Percentiles rank a stretch among this genome's conserved stretches.
phyloP scores from a whole-genome alignment of 106 monocot genomes.

The Dendrobium officinale region DNA sequence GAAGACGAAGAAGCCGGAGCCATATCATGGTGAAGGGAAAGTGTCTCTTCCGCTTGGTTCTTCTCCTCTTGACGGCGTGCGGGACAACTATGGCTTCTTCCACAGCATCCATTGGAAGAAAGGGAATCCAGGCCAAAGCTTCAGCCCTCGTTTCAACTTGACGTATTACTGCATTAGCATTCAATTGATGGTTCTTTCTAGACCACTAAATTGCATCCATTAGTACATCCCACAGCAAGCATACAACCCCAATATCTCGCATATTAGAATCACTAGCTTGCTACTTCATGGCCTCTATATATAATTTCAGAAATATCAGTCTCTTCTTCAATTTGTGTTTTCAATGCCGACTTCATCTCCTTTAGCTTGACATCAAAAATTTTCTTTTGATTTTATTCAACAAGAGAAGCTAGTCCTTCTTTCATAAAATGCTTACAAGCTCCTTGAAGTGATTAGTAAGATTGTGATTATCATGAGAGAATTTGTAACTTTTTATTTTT shows the following conservation, averaged over 20 bases:
- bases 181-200: slow-evolving; percentile 97
- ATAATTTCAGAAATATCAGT: slow-evolving; percentile 74
- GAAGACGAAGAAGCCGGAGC: slow-evolving; percentile 13
- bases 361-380: slow-evolving; percentile 88
- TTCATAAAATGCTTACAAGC: slow-evolving; percentile 28
- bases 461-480: too few species aligned
- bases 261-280: slow-evolving; percentile 65
- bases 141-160: slow-evolving; percentile 24
- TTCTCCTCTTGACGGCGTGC: not conserved
- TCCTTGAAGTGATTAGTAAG: too few species aligned
- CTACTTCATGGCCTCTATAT: slow-evolving; percentile 53
- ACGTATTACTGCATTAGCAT: slow-evolving; percentile 81
- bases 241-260: slow-evolving; percentile 82
- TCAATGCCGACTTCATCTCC: slow-evolving; percentile 80
- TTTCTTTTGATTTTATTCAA: slow-evolving; percentile 93
- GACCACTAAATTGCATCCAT: slow-evolving; percentile 99
- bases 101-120: not conserved
- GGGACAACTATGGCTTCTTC: not conserved
- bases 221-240: slow-evolving; percentile 85
- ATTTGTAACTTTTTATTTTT: too few species aligned
- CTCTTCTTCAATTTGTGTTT: slow-evolving; percentile 69
- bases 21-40: not conserved
- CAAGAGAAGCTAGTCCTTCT: slow-evolving; percentile 73
- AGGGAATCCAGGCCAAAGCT: not conserved
- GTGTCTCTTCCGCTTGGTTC: slow-evolving; percentile 5